phyloP scores from a whole-genome alignment of 208 protist species.

The Trypanosoma grayi region DNA sequence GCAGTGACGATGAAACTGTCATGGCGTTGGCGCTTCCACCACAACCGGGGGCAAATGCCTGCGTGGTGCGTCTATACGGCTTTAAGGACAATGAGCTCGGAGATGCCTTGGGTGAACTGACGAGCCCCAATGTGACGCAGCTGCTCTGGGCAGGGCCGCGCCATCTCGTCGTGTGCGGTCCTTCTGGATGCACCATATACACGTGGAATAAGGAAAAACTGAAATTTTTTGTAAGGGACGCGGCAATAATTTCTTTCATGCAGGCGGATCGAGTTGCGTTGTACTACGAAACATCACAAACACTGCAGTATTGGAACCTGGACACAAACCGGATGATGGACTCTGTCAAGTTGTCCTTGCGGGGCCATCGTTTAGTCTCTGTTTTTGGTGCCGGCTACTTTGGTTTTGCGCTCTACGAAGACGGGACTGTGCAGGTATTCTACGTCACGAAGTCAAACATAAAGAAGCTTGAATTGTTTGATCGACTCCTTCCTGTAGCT shows the following conservation, averaged over 20 bases:
- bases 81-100: conserved; percentile 41
- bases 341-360: conserved; percentile 12
- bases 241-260: conserved; percentile 28
- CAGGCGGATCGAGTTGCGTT: conserved; percentile 34
- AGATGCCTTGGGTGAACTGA: conserved; percentile 50
- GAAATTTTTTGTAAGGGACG: conserved; percentile 32
- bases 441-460: conserved; percentile 41
- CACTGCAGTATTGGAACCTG: conserved; percentile 58
- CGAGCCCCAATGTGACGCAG: conserved; percentile 22
- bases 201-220: conserved; percentile 33
- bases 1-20: conserved; percentile 19
- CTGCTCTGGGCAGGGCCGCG: conserved; percentile 52
- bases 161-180: conserved; percentile 31
- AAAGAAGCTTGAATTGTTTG: conserved; percentile 47
- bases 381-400: conserved; percentile 50
- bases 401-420: conserved; percentile 59
- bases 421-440: conserved; percentile 60
- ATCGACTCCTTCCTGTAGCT: conserved; percentile 32
- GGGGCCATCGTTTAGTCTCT: background rate
- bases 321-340: conserved; percentile 37
- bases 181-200: conserved; percentile 28
- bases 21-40: conserved; percentile 29
- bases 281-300: conserved; percentile 18
- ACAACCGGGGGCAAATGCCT: background rate
- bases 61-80: conserved; percentile 34